Evolutionary conservation across 78 protist genomes (phyloP), one percentile per base, ranked within the genome.

Genomic region (Corallochytrium limacisporum): DNA sequence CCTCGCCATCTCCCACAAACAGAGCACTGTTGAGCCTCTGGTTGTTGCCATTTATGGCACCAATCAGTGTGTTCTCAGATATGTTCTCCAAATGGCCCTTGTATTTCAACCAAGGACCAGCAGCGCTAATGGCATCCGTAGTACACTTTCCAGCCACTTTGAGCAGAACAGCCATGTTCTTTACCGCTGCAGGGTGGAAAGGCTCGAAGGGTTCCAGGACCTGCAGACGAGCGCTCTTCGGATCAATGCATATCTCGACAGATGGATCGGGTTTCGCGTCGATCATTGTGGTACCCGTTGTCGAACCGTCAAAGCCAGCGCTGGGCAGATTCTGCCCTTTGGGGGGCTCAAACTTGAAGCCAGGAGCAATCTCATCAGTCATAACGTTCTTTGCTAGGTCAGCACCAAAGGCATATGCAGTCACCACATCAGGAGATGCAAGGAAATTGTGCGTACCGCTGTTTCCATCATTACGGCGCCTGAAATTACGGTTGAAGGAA

Each of bases 21-120:
- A 8, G n/a, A 29, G 31, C 90, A 13, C 56, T 66, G 82, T 88
- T 88, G 63, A 75, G 87, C 71, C 82, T 72, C 43, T 70, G 81
- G 48, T 86, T 82, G 56, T 80, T 74, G 72, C 78, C 85, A 77
- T 70, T 81, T 31, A 87, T 91, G 29, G 72, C 72, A 1, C 91
- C 92, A 36, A 87, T 87, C 50, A 84, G 65, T 71, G 82, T 61
- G 83, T 90, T 90, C 83, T 87, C 80, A 39, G 92, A 72, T 50
- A 90, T 86, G 84, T 90, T 90, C 43, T 87, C 91, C 59, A 90
- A 68, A 65, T 90, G 95, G 51, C 95, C 95, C 28, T 90, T 69
- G 90, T 81, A 82, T 74, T 81, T 84, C 65, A 90, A 81, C 95
- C 95, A 90, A 32, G 92, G 89, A 31, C 95, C 95, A 20, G 92